These are phyloP conservation scores for Candida smagusa DNA, from an alignment of 1,139 yeast species.

Conservation along the genomic window DNA sequence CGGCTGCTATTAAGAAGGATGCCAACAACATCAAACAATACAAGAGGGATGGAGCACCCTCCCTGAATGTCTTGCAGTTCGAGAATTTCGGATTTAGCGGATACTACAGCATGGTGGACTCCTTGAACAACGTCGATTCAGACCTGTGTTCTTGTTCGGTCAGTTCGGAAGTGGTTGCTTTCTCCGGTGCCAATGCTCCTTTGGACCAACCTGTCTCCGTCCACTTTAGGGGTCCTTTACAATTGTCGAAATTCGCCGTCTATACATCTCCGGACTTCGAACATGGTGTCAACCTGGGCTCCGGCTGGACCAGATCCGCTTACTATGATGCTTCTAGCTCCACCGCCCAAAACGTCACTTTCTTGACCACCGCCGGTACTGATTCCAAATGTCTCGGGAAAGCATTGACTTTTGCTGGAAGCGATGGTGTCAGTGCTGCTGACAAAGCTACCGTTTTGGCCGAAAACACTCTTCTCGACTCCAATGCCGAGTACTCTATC, in stretches of 20 bases:
- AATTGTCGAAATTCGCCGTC: slow-evolving; percentile 70
- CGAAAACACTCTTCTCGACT: slow-evolving; percentile 56
- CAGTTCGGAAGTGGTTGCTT: slow-evolving; percentile 45
- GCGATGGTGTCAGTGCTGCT: slow-evolving; percentile 72
- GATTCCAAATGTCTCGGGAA: slow-evolving; percentile 78
- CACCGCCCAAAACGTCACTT: slow-evolving; percentile 63
- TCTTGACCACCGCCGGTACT: slow-evolving; percentile 81
- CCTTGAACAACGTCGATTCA: slow-evolving; percentile 40
- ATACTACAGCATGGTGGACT: slow-evolving; percentile 66
- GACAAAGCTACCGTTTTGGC: slow-evolving; percentile 57
- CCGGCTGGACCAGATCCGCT: slow-evolving; percentile 73
- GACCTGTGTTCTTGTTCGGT: slow-evolving; percentile 67
- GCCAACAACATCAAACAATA: slow-evolving; percentile 9
- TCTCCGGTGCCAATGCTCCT: slow-evolving; percentile 79
- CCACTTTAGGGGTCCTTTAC: slow-evolving; percentile 92
- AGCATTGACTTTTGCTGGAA: slow-evolving; percentile 76
- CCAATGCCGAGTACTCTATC: slow-evolving; percentile 76
- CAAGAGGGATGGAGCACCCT: slow-evolving; percentile 4
- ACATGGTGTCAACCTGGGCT: slow-evolving; percentile 38
- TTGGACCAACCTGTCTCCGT: slow-evolving; percentile 85
- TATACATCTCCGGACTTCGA: slow-evolving; percentile 24
- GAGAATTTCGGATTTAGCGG: slow-evolving; percentile 69
- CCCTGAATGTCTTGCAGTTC: slow-evolving; percentile 15
- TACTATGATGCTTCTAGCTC: slow-evolving; percentile 58
- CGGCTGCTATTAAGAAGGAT: slow-evolving; percentile 4